Base-by-base conservation (phyloP, 805 yeast species). In the Cyberlindnera bimundalis region DNA sequence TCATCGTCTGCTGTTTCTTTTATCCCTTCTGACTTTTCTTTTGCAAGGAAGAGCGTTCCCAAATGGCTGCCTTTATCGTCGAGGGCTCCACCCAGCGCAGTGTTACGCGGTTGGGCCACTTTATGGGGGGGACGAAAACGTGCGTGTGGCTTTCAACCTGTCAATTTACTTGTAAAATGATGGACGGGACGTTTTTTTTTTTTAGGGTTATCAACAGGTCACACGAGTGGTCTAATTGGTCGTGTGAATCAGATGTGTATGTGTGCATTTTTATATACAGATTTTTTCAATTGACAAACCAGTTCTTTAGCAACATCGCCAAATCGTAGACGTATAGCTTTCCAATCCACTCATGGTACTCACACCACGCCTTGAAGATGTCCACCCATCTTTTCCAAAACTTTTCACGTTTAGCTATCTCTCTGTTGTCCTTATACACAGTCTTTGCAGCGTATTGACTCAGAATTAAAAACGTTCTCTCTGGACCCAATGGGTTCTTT, bases 381-480 rank as follows among this genome's bases (percentile, higher is more conserved):
- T 37, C 40, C 11, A 35, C 14, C 33, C 33, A 40, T 6, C 40
- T 18, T 28, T n/a, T 29, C 33, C 34, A 37, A 29, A 45, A 34
- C n/a, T 16, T 13, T 29, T 31, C 37, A 9, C 20, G 3, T n/a
- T 13, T 24, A 2, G 42, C 42, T 5, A 7, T n/a, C 26, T 80
- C 86, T 15, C 62, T 56, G 3, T 76, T 73, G 54, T 87, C 96
- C n/a, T 71, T 71, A 52, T 78, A 85, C 1, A 87, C 91, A 0
- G 88, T 78, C 18, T 67, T 65, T 0, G 97, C 90, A 66, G 98
- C 93, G 60, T 93, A 91, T 24, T 78, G 76, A 2, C 96, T 93
- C 83, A 93, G 74, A 31, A 93, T 87, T 50, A 90, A 65, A 51
- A 93, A 91, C 0, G 96, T 84, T 36, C 96, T 70, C 56, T 86